These are phyloP conservation scores for Ustilago bromivora DNA, from an alignment of 1,284 basidiomycete species.

Conservation along the genomic window DNA sequence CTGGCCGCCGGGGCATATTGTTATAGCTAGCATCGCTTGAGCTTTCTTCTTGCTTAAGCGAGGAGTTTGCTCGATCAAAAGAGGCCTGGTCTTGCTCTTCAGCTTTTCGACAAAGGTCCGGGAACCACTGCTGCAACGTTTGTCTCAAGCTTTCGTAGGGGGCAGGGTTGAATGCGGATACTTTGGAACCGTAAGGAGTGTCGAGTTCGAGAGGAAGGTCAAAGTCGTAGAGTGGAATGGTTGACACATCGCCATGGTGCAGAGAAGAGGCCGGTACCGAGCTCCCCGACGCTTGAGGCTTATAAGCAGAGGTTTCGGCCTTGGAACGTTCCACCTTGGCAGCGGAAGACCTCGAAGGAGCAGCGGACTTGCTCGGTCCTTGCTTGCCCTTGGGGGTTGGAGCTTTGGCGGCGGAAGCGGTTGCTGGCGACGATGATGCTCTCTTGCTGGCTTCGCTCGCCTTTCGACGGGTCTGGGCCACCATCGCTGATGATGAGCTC, in stretches of 20 bases:
- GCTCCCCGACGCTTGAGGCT: neutral
- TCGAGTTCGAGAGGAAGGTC: conserved; percentile 39
- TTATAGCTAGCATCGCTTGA: neutral
- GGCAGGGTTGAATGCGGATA: conserved; percentile 35
- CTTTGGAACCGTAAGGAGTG: conserved; percentile 8
- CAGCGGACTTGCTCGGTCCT: neutral
- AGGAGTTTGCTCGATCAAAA: neutral
- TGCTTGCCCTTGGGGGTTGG: neutral
- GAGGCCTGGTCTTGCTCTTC: neutral
- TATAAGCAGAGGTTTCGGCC: neutral
- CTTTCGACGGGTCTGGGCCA: conserved; percentile 24
- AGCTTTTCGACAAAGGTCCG: conserved; percentile 11
- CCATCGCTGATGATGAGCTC: conserved; percentile 11
- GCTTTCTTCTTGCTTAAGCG: neutral
- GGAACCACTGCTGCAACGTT: conserved; percentile 30
- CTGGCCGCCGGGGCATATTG: neutral
- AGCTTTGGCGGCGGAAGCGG: neutral
- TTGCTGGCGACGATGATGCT: neutral
- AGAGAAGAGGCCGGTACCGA: neutral
- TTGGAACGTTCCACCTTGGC: neutral
- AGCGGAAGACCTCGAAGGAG: neutral
- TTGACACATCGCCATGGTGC: conserved; percentile 9
- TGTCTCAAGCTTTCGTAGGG: conserved; percentile 11
- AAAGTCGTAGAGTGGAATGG: conserved; percentile 48
- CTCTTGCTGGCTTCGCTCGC: conserved; percentile 2